Base-by-base conservation (phyloP, 306 rosid genomes). In the Vigna nakashimae region DNA sequence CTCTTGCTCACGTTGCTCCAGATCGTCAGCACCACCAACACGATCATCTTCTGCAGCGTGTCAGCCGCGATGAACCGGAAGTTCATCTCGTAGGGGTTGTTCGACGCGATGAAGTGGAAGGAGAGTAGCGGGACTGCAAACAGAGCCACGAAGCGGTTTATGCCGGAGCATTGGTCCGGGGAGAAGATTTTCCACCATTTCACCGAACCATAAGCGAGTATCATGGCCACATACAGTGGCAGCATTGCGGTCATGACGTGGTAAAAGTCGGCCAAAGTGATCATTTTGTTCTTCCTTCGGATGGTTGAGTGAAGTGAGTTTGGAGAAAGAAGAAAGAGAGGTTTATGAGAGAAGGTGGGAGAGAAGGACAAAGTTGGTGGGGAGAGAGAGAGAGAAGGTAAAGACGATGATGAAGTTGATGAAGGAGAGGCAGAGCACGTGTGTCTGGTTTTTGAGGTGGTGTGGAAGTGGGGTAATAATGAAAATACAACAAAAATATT, bases 181-280 rank as follows among this genome's bases (percentile, higher is more conserved):
- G 96, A 86, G 87, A 93, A 93, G 78, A 93, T 93, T 64, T 93
- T 91, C 98, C 97, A 93, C 98, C 98, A 91, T 80, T 93, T 93
- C 1, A 93, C 98, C 0, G 98, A 93, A 59, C 97, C 98, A 69
- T 93, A 93, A 28, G 97, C 97, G 5, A 93, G 75, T 60, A 93
- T 77, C 98, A 93, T 93, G 2, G 98, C 98, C 79, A 91, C 97
- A 53, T 94, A 94, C 0, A 94, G 96, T 7, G 98, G 98, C 55
- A 94, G 96, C 88, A 91, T 89, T 58, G 98, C 90, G 1, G 98
- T 94, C 97, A 94, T 91, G 0, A 94, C 98, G 80, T 94, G 96
- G 84, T 94, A 94, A 79, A 94, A 91, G 73, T 94, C 97, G 3
- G 57, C 68, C 74, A 89, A 74, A 7, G 86, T 88, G 30, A 94